Conservation (phyloP, 192 early-diverging fungal species). For the Chytriomyces confervae region DNA sequence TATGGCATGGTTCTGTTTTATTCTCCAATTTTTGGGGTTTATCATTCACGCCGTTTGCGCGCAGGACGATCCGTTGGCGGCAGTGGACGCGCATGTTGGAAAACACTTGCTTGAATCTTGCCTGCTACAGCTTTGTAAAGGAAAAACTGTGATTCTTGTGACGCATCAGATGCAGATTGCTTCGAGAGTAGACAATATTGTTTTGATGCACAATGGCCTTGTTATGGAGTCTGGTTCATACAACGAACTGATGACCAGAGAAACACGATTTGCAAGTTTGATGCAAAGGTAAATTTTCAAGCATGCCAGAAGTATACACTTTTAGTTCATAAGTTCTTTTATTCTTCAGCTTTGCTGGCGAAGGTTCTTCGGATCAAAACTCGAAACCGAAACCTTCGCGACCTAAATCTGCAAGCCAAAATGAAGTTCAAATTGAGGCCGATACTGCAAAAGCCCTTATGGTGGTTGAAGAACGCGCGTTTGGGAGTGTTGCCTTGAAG, state of each 20-base stretch:
- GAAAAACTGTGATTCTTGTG: conserved; percentile 53
- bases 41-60: conserved; percentile 56
- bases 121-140: conserved; percentile 46
- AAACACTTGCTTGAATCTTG: conserved; percentile 39
- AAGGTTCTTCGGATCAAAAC: no score
- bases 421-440: neutral
- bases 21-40: no score
- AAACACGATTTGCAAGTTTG: no score
- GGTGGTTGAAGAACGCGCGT: conserved; percentile 78
- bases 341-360: conserved; percentile 10
- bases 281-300: conserved; percentile 54
- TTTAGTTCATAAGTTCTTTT: conserved; percentile 4
- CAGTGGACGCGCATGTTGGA: conserved; percentile 56
- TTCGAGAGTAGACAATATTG: conserved; percentile 66
- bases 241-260: conserved; percentile 58
- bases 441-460: conserved; percentile 63
- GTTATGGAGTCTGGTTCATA: conserved; percentile 70
- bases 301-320: conserved; percentile 57
- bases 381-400: no score
- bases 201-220: conserved; percentile 70
- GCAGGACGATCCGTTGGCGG: conserved; percentile 75
- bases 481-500: conserved; percentile 70
- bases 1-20: neutral
- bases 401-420: no score
- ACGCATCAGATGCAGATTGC: conserved; percentile 53